phyloP scores from a whole-genome alignment of 805 yeast species.

The Nakazawaea holstii region DNA sequence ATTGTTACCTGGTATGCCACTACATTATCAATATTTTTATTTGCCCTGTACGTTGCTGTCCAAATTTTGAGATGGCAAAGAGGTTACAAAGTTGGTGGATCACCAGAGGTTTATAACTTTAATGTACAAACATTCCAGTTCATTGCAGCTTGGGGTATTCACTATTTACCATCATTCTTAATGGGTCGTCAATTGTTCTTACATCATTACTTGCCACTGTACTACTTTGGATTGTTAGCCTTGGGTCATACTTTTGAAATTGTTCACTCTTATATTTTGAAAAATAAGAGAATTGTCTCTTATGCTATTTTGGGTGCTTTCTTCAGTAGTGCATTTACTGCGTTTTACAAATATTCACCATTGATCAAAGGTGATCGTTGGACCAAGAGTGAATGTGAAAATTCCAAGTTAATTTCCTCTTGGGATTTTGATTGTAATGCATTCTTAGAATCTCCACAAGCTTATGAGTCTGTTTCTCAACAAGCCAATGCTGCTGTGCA shows the following conservation, averaged over 20 bases:
- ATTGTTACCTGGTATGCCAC: constrained; percentile 78
- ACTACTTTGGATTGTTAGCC: constrained; percentile 38
- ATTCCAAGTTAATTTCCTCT: constrained; percentile 48
- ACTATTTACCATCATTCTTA: constrained; percentile 50
- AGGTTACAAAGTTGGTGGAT: constrained; percentile 37
- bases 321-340: constrained; percentile 41
- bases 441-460: constrained; percentile 35
- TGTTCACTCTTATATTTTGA: constrained; percentile 21
- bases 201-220: constrained; percentile 44
- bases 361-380: constrained; percentile 75
- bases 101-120: constrained; percentile 56
- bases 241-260: constrained; percentile 28
- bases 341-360: constrained; percentile 63
- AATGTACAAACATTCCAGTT: constrained; percentile 59
- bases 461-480: neutral
- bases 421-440: constrained; percentile 90
- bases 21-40: constrained; percentile 45
- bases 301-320: constrained; percentile 42
- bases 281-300: constrained; percentile 36
- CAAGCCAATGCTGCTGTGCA: neutral
- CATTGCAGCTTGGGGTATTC: constrained; percentile 62
- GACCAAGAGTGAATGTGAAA: constrained; percentile 64
- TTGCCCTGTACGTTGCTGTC: constrained; percentile 41
- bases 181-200: constrained; percentile 33
- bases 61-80: constrained; percentile 60